Base-by-base conservation (phyloP, 352 stramenopile genomes). In the Phytophthora kernoviae region DNA sequence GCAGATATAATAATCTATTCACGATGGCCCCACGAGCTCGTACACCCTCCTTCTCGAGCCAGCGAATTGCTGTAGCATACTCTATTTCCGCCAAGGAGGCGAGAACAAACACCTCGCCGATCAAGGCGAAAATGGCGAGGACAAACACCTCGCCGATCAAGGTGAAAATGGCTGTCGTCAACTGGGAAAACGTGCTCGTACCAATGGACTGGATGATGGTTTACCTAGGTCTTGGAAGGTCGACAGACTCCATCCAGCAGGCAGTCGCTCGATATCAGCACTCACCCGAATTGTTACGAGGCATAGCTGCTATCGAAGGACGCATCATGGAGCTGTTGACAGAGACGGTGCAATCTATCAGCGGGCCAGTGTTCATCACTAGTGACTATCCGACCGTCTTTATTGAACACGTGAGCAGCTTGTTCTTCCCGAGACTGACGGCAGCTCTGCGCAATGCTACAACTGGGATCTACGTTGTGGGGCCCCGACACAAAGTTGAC, bases 101-200 rank as follows among this genome's bases (percentile, higher is more conserved):
- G 20, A 12, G 11, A 11, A 21, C 32, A 11, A 58, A 33, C 12
- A 11, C 21, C 24, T 37, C 27, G 2, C 22, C 20, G 2, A 39
- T 11, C 27, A 50, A 60, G 36, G 49, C 41, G 34, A 60, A 81
- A 34, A n/a, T n/a, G 32, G 44, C n/a, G 20, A 12, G 11, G 6
- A 21, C 32, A 11, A 58, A 33, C 12, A 11, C 21, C 24, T 37
- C 27, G 2, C 22, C 20, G 2, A 39, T 11, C 27, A 50, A 60
- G 36, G 49, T 36, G 34, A 60, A 81, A 34, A 60, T 66, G 44
- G 44, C 73, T 32, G 64, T 78, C 44, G 71, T 84, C 45, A 79
- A 74, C 54, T 87, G 74, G 77, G 75, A 87, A 36, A 74, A 87
- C 40, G 72, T 84, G 33, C 67, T 87, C 17, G 54, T 73, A 24